Evolutionary conservation across 805 yeast species (phyloP).

Genomic region (Ogataea trehaloabstinens): DNA sequence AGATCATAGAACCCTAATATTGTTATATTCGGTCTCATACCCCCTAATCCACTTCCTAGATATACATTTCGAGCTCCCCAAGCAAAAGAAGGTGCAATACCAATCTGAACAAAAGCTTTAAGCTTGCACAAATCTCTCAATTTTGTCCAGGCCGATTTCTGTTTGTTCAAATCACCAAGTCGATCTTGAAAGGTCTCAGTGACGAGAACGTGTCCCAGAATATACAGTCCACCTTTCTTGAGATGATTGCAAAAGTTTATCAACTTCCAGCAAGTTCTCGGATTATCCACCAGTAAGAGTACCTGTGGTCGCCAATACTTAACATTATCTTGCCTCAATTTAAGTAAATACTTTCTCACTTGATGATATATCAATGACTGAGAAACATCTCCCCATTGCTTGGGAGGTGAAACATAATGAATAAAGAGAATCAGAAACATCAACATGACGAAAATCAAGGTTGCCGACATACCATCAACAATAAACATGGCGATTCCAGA

Average conservation of each 20-base stretch:
- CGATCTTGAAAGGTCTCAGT: constrained; percentile 60
- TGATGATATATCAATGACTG: constrained; percentile 95
- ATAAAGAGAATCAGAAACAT: constrained; percentile 69
- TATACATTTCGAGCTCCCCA: constrained; percentile 96
- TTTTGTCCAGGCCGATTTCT: constrained; percentile 79
- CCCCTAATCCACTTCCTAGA: constrained; percentile 95
- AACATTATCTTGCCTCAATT: constrained; percentile 87
- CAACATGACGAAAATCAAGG: constrained; percentile 66
- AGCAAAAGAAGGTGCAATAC: constrained; percentile 79
- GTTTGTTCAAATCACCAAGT: constrained; percentile 66
- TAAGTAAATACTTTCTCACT: constrained; percentile 82
- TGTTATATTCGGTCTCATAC: constrained; percentile 95
- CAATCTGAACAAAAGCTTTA: constrained; percentile 93
- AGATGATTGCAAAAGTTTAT: constrained; percentile 91
- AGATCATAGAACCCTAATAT: constrained; percentile 87
- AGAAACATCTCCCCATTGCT: constrained; percentile 97
- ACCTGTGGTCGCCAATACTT: constrained; percentile 99
- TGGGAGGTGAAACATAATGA: constrained; percentile 91
- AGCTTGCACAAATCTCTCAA: constrained; percentile 73
- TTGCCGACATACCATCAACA: constrained; percentile 89
- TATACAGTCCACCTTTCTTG: constrained; percentile 92
- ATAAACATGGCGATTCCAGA: constrained; percentile 87
- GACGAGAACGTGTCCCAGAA: constrained; percentile 87
- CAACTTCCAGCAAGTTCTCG: constrained; percentile 87
- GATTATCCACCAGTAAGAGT: constrained; percentile 82